These are phyloP conservation scores for Pseudomonodictys pantanalensis DNA, from an alignment of 495 filamentous ascomycete genomes.

Conservation along the genomic window DNA sequence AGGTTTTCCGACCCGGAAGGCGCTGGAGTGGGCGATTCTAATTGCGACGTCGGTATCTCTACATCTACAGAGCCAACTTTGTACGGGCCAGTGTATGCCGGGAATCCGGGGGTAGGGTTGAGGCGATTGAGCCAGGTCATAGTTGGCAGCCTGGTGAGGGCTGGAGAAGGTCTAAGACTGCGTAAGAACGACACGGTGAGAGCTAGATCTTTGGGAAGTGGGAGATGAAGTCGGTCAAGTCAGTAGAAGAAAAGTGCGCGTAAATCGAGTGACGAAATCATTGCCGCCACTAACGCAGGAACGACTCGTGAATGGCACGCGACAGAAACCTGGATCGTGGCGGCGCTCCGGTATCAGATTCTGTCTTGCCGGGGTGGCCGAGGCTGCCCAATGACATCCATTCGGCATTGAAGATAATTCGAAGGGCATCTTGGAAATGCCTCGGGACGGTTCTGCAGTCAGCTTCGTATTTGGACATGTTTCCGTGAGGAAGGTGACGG, in stretches of 20 bases:
- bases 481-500: too few relatives aligned
- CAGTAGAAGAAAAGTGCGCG: not conserved
- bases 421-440: too few relatives aligned
- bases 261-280: not conserved
- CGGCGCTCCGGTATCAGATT: not conserved
- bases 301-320: slow-evolving; percentile 2
- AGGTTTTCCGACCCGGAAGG: slow-evolving; percentile 49
- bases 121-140: slow-evolving; percentile 43
- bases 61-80: slow-evolving; percentile 71
- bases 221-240: not conserved
- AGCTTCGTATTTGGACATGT: too few relatives aligned
- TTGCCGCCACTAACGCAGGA: slow-evolving; percentile 1
- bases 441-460: too few relatives aligned
- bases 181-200: slow-evolving; percentile 3
- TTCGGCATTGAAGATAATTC: not conserved
- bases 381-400: not conserved
- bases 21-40: slow-evolving; percentile 51
- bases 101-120: slow-evolving; percentile 61
- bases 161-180: not conserved
- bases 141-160: not conserved
- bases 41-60: slow-evolving; percentile 64
- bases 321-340: not conserved
- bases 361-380: too few relatives aligned
- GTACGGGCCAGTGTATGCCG: slow-evolving; percentile 67
- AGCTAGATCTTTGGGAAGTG: not conserved